These are phyloP conservation scores for Periconia sp. DNA, from an alignment of 2,329 filamentous ascomycete species.

Conservation along the genomic window DNA sequence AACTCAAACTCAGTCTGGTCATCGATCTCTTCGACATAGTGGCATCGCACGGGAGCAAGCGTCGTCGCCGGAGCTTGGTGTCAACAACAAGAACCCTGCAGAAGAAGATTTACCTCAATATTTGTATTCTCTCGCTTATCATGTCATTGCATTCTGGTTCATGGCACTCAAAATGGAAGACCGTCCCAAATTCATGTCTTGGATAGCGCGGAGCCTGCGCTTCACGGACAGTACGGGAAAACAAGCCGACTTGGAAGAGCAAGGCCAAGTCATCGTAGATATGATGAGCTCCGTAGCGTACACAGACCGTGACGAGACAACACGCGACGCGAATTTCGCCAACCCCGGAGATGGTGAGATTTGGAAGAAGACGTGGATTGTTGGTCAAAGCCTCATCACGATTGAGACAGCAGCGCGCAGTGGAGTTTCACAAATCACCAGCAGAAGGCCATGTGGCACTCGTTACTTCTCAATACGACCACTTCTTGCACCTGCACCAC, in stretches of 20 bases:
- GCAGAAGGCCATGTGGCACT: conserved; percentile 62
- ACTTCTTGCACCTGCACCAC: conserved; percentile 39
- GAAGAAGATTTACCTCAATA: conserved; percentile 86
- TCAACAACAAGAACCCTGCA: conserved; percentile 44
- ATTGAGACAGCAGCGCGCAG: conserved; percentile 69
- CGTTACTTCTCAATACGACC: conserved; percentile 44
- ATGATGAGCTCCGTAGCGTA: conserved; percentile 90
- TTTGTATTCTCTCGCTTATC: conserved; percentile 89
- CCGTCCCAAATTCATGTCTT: conserved; percentile 79
- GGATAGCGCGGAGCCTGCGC: conserved; percentile 82
- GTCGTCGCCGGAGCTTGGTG: conserved; percentile 26
- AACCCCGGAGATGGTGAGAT: conserved; percentile 66
- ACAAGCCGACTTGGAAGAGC: conserved; percentile 77
- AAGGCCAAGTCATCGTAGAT: conserved; percentile 90
- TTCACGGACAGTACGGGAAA: conserved; percentile 76
- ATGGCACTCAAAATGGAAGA: conserved; percentile 83
- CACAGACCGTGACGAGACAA: conserved; percentile 79
- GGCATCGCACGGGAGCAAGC: conserved; percentile 48
- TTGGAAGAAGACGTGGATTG: conserved; percentile 68
- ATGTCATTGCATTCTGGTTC: conserved; percentile 97
- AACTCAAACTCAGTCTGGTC: conserved; percentile 32
- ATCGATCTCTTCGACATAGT: conserved; percentile 46
- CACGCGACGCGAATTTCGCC: conserved; percentile 66
- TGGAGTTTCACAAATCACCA: conserved; percentile 71
- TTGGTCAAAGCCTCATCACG: conserved; percentile 73